phyloP scores from a whole-genome alignment of 2,329 filamentous ascomycete genomes.

The Colletotrichum chrysophilum region DNA sequence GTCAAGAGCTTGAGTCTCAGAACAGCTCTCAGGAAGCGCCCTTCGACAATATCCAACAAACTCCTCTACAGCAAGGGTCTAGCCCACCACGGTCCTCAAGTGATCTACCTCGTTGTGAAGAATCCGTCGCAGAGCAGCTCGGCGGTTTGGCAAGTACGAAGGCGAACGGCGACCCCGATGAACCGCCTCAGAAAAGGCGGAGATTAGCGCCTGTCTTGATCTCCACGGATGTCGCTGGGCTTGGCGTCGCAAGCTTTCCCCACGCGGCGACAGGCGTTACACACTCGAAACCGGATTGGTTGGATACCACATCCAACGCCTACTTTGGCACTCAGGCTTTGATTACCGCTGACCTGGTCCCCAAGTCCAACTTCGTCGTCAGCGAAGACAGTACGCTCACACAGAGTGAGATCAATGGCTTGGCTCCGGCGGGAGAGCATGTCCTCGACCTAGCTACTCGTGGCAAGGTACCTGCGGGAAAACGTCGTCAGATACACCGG shows the following conservation, averaged over 20 bases:
- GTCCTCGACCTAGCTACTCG: not conserved
- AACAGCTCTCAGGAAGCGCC: not conserved
- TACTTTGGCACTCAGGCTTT: conserved; percentile 42
- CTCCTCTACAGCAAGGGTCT: not conserved
- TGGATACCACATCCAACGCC: conserved; percentile 25
- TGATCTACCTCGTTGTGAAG: not conserved
- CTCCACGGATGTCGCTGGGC: conserved; percentile 12
- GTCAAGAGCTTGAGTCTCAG: not conserved
- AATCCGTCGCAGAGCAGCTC: not conserved
- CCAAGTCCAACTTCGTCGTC: not conserved
- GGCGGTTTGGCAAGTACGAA: not conserved
- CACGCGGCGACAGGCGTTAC: conserved; percentile 10
- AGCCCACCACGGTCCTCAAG: not conserved
- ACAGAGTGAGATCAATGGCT: not conserved
- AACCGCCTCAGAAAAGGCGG: conserved; percentile 31
- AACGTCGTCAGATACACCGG: conserved; percentile 46
- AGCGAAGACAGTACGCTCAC: not conserved
- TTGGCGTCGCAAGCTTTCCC: conserved; percentile 12
- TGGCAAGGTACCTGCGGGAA: conserved; percentile 42
- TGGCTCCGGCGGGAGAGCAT: not conserved
- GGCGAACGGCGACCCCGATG: not conserved
- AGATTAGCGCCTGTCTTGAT: conserved; percentile 29
- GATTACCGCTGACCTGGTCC: not conserved
- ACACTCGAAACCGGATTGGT: conserved; percentile 19
- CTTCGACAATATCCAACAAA: not conserved